Base-by-base conservation (phyloP, 192 early-diverging fungal species). In the Cetraspora pellucida region DNA sequence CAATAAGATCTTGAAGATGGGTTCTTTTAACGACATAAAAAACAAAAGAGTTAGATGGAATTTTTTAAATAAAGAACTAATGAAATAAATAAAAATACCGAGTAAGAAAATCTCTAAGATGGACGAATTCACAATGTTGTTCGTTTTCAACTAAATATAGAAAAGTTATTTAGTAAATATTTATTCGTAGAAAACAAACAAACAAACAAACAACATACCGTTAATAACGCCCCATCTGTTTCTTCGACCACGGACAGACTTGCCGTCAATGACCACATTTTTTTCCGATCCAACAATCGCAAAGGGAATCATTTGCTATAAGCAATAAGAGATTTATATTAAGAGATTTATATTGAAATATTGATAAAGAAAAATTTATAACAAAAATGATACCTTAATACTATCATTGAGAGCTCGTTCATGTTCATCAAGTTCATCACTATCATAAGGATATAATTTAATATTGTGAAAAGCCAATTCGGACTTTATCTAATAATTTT, bases 1-100 rank as follows among this genome's bases (percentile, higher is more conserved):
- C 97, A 75, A 97, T 92, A 82, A 99, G 85, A 79, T 99, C 97
- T 77, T 96, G 93, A 52, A 99, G 81, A 79, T 99, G 97, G n/a
- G 96, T 97, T 84, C 95, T 89, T 27, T 71, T 74, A 16, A 43
- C 19, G 13, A 72, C 11, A 31, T 37, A 54, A 28, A 10, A 10
- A 71, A 52, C 10, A 49, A 70, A n/a, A 11, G 16, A 23, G 27
- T 70, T 49, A 21, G 16, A 31, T 2, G 2, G 43, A 10, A 43
- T 54, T 54, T 54, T 54, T 19, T 54, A 14, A 9, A 63, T 13
- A 27, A 60, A 13, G 10, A 63, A 30, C 23, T 6, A 63, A 63
- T 14, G 11, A 28, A 28, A 28, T 37, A 30, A 37, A 37, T n/a
- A 10, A 65, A 50, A 21, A 63, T 66, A 76, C 61, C 77, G 77